These are phyloP conservation scores for Pythium phragmiticola DNA, from an alignment of 352 stramenopile genomes.

Conservation along the genomic window DNA sequence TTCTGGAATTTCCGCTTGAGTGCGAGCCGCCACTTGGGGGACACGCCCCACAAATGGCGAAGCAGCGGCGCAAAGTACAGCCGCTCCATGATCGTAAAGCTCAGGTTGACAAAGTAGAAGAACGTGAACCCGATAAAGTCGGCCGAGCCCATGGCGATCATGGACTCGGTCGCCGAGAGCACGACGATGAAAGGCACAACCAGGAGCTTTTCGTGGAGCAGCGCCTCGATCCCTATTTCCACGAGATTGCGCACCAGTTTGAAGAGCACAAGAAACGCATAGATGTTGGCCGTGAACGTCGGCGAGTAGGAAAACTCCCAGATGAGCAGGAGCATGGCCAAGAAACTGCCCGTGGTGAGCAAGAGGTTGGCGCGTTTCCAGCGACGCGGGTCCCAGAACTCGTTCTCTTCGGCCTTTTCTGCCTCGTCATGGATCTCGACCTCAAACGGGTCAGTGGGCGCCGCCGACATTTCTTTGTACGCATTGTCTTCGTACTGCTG, in stretches of 20 bases:
- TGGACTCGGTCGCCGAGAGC: conserved; percentile 88
- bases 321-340: conserved; percentile 89
- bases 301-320: conserved; percentile 97
- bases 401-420: conserved; percentile 62
- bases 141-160: conserved; percentile 94
- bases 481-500: conserved; percentile 75
- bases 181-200: conserved; percentile 89
- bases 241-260: conserved; percentile 86
- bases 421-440: conserved; percentile 59
- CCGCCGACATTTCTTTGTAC: conserved; percentile 60
- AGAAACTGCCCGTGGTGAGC: conserved; percentile 76
- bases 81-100: conserved; percentile 90
- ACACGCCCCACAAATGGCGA: conserved; percentile 75
- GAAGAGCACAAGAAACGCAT: conserved; percentile 89
- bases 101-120: conserved; percentile 93
- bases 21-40: conserved; percentile 91
- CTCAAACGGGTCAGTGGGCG: conserved; percentile 50
- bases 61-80: conserved; percentile 93
- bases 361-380: conserved; percentile 95
- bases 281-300: conserved; percentile 91
- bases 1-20: conserved; percentile 76
- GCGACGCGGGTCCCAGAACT: conserved; percentile 73
- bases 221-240: conserved; percentile 79
- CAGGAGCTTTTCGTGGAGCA: conserved; percentile 92
- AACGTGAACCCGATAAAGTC: conserved; percentile 96